Conservation (phyloP, 441 rosid species). For the Aleurites moluccanus region DNA sequence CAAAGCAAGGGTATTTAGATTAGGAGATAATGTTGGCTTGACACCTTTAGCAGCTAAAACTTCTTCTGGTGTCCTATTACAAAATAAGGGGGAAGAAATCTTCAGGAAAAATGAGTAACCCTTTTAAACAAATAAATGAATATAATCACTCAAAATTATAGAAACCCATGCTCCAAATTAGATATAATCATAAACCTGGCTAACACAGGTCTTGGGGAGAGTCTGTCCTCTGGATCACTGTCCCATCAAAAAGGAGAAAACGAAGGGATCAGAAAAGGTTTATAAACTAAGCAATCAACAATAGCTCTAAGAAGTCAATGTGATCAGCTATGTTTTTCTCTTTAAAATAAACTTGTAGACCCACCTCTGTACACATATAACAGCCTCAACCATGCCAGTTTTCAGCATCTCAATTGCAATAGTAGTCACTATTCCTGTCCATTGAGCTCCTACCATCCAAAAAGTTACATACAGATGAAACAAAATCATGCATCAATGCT, state of each 20-base stretch:
- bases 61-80: slow-evolving; percentile 80
- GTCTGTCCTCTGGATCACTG: slow-evolving; percentile 92
- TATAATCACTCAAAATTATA: neutral
- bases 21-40: slow-evolving; percentile 90
- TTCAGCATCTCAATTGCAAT: slow-evolving; percentile 92
- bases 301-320: neutral
- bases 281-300: neutral
- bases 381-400: slow-evolving; percentile 88
- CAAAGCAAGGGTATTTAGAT: slow-evolving; percentile 81
- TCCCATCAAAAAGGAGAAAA: slow-evolving; percentile 1
- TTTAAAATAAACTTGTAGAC: slow-evolving; percentile 9
- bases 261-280: neutral
- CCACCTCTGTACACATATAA: slow-evolving; percentile 94
- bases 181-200: slow-evolving; percentile 59
- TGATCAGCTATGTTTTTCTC: neutral
- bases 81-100: neutral
- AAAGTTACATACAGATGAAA: slow-evolving; percentile 16
- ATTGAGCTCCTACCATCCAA: slow-evolving; percentile 74
- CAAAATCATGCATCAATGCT: slow-evolving; percentile 19
- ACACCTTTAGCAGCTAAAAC: slow-evolving; percentile 97
- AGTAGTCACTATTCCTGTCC: slow-evolving; percentile 96
- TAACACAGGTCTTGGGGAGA: slow-evolving; percentile 85
- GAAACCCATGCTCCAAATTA: slow-evolving; percentile 18
- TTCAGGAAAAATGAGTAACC: slow-evolving; percentile 13
- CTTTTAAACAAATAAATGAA: slow-evolving; percentile 5